Conservation (phyloP, 2,329 filamentous ascomycete species). For the Coniochaeta sp. region DNA sequence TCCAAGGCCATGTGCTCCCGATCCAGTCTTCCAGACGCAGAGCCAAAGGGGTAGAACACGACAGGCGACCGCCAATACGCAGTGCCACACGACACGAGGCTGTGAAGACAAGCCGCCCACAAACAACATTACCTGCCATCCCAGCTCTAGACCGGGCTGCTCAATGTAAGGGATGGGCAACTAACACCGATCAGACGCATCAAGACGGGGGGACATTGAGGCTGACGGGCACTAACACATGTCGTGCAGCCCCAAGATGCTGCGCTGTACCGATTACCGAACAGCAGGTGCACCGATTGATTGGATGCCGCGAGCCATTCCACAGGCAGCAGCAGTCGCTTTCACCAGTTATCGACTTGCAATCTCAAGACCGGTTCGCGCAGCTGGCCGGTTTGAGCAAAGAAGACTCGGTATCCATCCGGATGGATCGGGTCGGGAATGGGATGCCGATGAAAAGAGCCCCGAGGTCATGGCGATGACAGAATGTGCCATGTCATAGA, state of each 20-base stretch:
- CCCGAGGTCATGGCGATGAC: too few species aligned
- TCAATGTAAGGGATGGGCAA: too few species aligned
- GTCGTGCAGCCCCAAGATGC: neutral
- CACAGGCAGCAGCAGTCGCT: neutral
- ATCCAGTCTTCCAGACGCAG: neutral
- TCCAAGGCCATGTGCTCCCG: neutral
- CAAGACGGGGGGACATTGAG: too few species aligned
- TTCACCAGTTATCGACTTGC: too few species aligned
- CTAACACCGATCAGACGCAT: too few species aligned
- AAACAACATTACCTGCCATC: neutral
- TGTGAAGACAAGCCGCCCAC: neutral
- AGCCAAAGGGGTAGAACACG: neutral
- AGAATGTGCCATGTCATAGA: too few species aligned
- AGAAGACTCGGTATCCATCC: too few species aligned
- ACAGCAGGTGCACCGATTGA: neutral
- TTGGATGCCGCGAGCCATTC: neutral
- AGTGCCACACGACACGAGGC: neutral
- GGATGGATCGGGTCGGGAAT: too few species aligned
- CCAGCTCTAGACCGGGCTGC: too few species aligned
- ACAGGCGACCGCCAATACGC: neutral
- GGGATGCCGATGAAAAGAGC: too few species aligned
- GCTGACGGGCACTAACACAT: neutral
- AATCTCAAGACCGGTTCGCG: neutral
- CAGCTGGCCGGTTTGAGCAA: too few species aligned
- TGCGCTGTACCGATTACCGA: neutral